Base-by-base conservation (phyloP, 1,284 basidiomycete species). In the Leccinum subrobustum region DNA sequence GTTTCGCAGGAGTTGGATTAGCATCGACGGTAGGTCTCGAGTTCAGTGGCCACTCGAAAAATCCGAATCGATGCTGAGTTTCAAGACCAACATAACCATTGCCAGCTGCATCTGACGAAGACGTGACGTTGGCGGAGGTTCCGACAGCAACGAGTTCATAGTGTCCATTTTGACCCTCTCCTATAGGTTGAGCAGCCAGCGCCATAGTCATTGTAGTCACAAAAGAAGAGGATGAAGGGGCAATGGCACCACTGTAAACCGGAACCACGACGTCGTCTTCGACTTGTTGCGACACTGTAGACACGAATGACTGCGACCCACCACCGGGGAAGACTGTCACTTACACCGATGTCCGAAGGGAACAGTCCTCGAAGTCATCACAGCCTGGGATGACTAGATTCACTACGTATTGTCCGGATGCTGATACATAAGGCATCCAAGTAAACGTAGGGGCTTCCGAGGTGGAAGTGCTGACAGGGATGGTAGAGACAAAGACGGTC, bases 321-420 rank as follows among this genome's bases (percentile, higher is more conserved):
- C 80, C 80, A 0, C 88, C 87, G 8, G 94, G 92, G 74, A 92
- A 93, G 18, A 97, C 87, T 5, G 88, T 89, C 59, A 96, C 84
- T 65, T 89, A 82, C 55, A 98, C 93, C 1, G 85, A 85, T 0
- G 95, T 97, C 14, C 97, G 87, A 25, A 81, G 75, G 20, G 75
- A 78, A 71, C 96, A 99, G 70, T 96, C 91, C 63, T 89, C 86
- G 68, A 94, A 84, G 60, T 87, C 77, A 3, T 78, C 77, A 76
- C 96, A 99, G 11, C 96, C 96, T 0, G 96, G 96, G 27, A 96
- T 83, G 61, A 92, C 82, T 59, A 98, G 73, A 75, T 88, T 91
- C 66, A 98, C 82, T 53, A 91, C 84, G 75, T 99, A 99, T 63
- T 86, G 79, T 42, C 95, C 97, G 2, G 92, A 84, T 18, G 92